Evolutionary conservation across 257 asterid species (phyloP), one percentile per base, ranked within the genome.

Genomic region (Solanum ossicruentum): DNA sequence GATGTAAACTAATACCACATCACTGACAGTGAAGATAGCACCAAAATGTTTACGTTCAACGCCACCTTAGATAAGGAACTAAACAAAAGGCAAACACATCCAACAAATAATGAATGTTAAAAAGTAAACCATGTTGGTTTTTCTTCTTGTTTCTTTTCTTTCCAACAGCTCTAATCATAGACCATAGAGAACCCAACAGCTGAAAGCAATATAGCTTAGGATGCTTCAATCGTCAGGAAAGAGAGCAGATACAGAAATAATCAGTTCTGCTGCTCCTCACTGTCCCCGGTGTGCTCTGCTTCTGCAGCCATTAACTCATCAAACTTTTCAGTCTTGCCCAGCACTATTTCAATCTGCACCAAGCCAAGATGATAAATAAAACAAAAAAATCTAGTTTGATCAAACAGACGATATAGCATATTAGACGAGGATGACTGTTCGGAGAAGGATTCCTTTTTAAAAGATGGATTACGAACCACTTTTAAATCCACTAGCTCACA

Each of bases 291-390:
- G 78, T 87, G 88, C 71, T 87, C 94, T 32, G 92, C 92, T 84
- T 93, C 94, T 52, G 89, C 92, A 20, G 95, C 95, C 93, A 93
- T 90, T 82, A 93, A 80, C 73, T 90, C 95, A 52, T 92, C 94
- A 52, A 90, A 91, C 55, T 88, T 81, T 41, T 86, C 91, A 0
- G 95, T 89, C 83, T 92, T 92, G 23, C 91, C 94, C 78, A 92
- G 77, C 80, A 87, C 63, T 61, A 93, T 84, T 86, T 93, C 97
- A 86, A 92, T 92, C 95, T 93, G 78, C 88, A 87, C 56, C 61
- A 82, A 36, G 10, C 58, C 39, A 69, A 81, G 28, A 36, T 54
- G 39, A 72, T 28, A 32, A 71, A 70, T 45, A 21, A 26, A 72
- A 67, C 32, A 20, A 15, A 77, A 61, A 69, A 23, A 4, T 4